These are phyloP conservation scores for Phytophthora pini DNA, from an alignment of 352 stramenopile species.

Conservation along the genomic window DNA sequence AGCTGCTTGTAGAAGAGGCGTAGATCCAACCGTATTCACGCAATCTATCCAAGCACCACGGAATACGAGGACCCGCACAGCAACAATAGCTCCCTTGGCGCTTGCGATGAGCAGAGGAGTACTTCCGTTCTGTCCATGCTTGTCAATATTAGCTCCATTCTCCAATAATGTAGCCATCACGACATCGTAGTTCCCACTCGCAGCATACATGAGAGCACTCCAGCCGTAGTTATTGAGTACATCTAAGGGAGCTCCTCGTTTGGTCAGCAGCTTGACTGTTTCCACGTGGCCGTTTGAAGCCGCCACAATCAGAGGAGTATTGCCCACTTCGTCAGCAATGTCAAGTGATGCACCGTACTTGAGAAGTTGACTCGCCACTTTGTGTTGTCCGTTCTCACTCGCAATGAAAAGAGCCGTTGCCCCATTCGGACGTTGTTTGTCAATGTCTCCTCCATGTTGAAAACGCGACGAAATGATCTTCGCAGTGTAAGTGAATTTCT, in stretches of 20 bases:
- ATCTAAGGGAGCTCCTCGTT: background rate
- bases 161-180: background rate
- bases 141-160: background rate
- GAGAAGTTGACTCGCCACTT: background rate
- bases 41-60: background rate
- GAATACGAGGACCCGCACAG: background rate
- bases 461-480: background rate
- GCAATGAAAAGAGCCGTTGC: background rate
- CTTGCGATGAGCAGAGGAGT: background rate
- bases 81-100: background rate
- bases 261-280: background rate
- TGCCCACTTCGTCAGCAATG: background rate
- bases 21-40: background rate
- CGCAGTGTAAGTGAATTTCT: background rate
- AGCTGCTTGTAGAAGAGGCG: background rate
- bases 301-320: background rate
- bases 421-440: constrained; percentile 1
- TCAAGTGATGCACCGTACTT: background rate
- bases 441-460: background rate
- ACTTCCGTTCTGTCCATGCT: background rate
- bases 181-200: background rate
- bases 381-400: background rate
- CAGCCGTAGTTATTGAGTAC: background rate
- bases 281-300: background rate
- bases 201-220: background rate